Conservation (phyloP, 441 rosid species). For the Pelargonium myrrhifolium region DNA sequence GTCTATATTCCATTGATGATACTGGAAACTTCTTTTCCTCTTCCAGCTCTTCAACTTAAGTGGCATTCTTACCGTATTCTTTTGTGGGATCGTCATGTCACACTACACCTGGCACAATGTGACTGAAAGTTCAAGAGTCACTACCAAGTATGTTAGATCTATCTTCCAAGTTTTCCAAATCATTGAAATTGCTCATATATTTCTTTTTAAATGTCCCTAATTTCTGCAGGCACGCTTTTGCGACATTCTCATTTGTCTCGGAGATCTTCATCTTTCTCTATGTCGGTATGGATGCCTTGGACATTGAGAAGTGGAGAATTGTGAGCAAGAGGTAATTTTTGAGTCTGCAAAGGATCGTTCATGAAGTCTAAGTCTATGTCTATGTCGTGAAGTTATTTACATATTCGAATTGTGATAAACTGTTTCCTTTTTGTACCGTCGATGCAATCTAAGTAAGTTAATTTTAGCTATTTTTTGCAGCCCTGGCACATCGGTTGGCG, state of each 20-base stretch:
- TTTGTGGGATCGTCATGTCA: constrained; percentile 96
- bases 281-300: constrained; percentile 98
- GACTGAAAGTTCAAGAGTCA: constrained; percentile 82
- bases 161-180: neutral
- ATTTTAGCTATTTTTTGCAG: constrained; percentile 27
- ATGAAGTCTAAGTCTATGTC: no score
- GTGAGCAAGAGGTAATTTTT: constrained; percentile 56
- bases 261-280: constrained; percentile 95
- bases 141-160: constrained; percentile 61
- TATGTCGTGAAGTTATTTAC: neutral
- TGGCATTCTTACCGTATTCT: constrained; percentile 89
- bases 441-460: neutral
- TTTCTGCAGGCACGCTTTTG: constrained; percentile 70
- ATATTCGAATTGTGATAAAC: neutral
- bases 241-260: constrained; percentile 78
- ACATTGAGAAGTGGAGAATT: constrained; percentile 81
- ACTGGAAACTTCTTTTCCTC: constrained; percentile 10
- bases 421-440: neutral
- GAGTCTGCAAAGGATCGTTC: constrained; percentile 11
- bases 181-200: neutral
- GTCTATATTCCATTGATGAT: neutral
- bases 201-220: neutral
- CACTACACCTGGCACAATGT: constrained; percentile 98
- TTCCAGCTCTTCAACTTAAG: constrained; percentile 78
- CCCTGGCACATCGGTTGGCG: constrained; percentile 68